Evolutionary conservation across 179 eudicot species (phyloP), one percentile per base, ranked within the genome.

Genomic region (Actinidia chinensis): DNA sequence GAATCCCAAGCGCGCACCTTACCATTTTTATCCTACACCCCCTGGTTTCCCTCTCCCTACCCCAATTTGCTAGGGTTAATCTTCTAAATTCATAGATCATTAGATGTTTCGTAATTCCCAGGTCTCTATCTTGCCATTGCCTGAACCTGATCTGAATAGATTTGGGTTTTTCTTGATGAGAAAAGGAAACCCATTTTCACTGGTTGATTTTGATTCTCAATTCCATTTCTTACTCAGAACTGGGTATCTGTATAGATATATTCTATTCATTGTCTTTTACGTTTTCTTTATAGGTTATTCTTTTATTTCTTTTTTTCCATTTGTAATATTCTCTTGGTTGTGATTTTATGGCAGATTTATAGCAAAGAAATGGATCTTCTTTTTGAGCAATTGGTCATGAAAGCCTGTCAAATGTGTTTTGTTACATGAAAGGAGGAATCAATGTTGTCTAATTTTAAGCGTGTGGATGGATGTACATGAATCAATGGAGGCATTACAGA

Each of bases 391-490:
- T 83, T 78, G 75, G 81, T 36, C 13, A 79, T 82, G 83, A 86
- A 79, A 86, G 84, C 80, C 79, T 85, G 77, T 72, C 15, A 52
- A 64, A n/a, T 69, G 73, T 81, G 79, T 79, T 52, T 68, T 54
- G 51, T 46, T 76, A 58, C 85, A 77, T 84, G 80, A 79, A 79
- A 71, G 78, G 73, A 80, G 78, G 78, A 77, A 67, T 84, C 87
- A 83, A 88, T 92, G 92, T 86, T 87, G 85, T 84, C 82, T 83
- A 82, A 81, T 79, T 65, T 80, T 79, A 83, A 69, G 75, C 20
- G 82, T 88, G 84, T 90, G 89, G 86, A 95, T 95, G 98, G 96
- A 94, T 89, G 90, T 81, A 78, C 78, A 76, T 90, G 90, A 92
- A 79, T 84, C 88, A 71, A 67, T 83, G 75, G 81, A 83, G 83